These are phyloP conservation scores for Candida vaughaniae DNA, from an alignment of 805 yeast species.

Conservation along the genomic window DNA sequence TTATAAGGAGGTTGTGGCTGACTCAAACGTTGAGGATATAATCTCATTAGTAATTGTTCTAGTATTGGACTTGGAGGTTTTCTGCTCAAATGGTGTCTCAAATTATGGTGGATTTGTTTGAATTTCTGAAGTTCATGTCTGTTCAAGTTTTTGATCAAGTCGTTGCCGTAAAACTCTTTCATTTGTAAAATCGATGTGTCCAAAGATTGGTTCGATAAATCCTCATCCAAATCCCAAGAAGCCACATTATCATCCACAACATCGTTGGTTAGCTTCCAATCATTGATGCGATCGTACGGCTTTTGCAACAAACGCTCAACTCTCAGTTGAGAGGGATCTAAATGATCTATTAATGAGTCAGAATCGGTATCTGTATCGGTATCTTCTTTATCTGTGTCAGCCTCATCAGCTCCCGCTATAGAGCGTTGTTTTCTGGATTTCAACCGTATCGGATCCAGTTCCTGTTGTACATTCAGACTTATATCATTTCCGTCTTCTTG, in stretches of 20 bases:
- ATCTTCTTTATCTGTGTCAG: slow-evolving; percentile 13
- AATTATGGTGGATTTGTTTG: slow-evolving; percentile 19
- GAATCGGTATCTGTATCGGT: slow-evolving; percentile 12
- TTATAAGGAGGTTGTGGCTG: slow-evolving; percentile 6
- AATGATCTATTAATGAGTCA: slow-evolving; percentile 12
- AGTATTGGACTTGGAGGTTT: slow-evolving; percentile 12
- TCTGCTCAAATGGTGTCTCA: slow-evolving; percentile 13
- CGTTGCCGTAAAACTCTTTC: slow-evolving; percentile 30
- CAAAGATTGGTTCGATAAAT: slow-evolving; percentile 13
- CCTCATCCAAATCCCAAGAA: slow-evolving; percentile 36
- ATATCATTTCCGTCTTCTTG: slow-evolving; percentile 3
- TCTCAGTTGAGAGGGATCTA: slow-evolving; percentile 13
- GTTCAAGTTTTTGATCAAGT: slow-evolving; percentile 23
- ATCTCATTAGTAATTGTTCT: slow-evolving; percentile 15
- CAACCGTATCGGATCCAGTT: no score
- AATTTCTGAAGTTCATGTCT: slow-evolving; percentile 25
- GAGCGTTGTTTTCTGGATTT: neutral
- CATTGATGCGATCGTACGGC: slow-evolving; percentile 16
- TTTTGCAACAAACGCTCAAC: slow-evolving; percentile 7
- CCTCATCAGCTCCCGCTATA: neutral
- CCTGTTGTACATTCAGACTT: slow-evolving; percentile 5
- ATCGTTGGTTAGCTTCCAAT: slow-evolving; percentile 21
- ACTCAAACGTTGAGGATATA: slow-evolving; percentile 1
- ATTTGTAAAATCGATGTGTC: slow-evolving; percentile 14
- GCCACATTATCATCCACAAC: slow-evolving; percentile 36